Base-by-base conservation (phyloP, 2,329 filamentous ascomycete species). In the Hymenoscyphus scutula region DNA sequence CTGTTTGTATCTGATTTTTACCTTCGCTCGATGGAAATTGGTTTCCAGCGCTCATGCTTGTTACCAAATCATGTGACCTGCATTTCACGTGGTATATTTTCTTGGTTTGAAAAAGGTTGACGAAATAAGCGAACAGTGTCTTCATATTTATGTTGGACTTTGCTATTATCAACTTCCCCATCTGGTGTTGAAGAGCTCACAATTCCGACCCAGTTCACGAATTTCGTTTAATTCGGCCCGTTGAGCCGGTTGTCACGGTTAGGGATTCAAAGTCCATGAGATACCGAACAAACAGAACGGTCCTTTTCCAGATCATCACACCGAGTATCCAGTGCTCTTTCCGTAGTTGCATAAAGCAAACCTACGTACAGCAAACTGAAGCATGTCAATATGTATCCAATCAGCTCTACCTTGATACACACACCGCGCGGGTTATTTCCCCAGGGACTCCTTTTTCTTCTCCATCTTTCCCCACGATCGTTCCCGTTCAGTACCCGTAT, bases 391-490 rank as follows among this genome's bases (percentile, higher is more conserved):
- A 8, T 23, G 25, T 51, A 5, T 19, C 23, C 45, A 51, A 51
- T 51, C 45, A 51, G 45, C 45, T 2, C 10, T 51, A 23, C 19
- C 23, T 23, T 23, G 45, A 23, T 51, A 25, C 19, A 51, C 45
- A 51, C 23, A 51, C 45, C 45, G 10, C 25, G 45, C 19, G 45
- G 45, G 19, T 25, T 51, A 10, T 23, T 13, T 25, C 5, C n/a
- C 11, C 45, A 23, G n/a, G 19, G 45, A 51, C 23, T 23, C 5
- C 45, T 51, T 8, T 25, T 25, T 23, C 5, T 51, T 51, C 45
- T 51, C 45, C 45, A 51, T 51, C n/a, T 51, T 51, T 51, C 45
- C 45, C 45, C 45, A 51, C 45, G 45, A 51, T 51, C 45, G 19
- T 51, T 25, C 8, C n/a, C 19, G 45, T 23, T 51, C 19, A 23